These are phyloP conservation scores for Euphorbia corollata DNA, from an alignment of 441 rosid genomes.

Conservation along the genomic window DNA sequence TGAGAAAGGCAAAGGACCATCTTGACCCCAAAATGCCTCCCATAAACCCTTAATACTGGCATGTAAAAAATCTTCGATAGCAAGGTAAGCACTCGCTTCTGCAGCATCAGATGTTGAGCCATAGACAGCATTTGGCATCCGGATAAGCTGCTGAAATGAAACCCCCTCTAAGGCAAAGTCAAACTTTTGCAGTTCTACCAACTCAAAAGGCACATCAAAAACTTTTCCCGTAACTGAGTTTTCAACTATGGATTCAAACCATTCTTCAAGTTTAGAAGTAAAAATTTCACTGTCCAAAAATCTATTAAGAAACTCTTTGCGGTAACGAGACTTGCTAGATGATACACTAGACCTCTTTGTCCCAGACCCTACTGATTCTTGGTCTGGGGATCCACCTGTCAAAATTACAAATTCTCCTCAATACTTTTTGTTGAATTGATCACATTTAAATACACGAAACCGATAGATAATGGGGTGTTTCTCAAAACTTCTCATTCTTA, in stretches of 20 bases:
- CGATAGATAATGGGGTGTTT: background rate
- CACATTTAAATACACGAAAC: background rate
- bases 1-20: constrained; percentile 70
- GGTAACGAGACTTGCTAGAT: constrained; percentile 50
- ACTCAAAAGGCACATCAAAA: constrained; percentile 84
- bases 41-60: constrained; percentile 74
- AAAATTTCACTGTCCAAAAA: constrained; percentile 48
- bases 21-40: constrained; percentile 87
- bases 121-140: constrained; percentile 77
- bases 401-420: constrained; percentile 7
- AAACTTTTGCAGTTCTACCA: constrained; percentile 78
- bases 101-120: constrained; percentile 65
- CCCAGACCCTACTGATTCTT: constrained; percentile 72
- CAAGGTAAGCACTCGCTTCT: constrained; percentile 69
- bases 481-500: no score
- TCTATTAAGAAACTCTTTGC: constrained; percentile 59
- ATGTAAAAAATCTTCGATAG: constrained; percentile 78
- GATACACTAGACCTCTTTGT: constrained; percentile 72
- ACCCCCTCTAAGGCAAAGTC: constrained; percentile 84
- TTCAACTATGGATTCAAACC: constrained; percentile 48
- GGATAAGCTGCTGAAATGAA: constrained; percentile 74
- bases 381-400: constrained; percentile 80
- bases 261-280: constrained; percentile 53
- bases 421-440: background rate
- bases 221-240: constrained; percentile 31